Percentiles rank a stretch among this genome's conserved stretches.
Conservation (phyloP, 192 early-diverging fungal species). For the Backusella parvicylindrica region DNA sequence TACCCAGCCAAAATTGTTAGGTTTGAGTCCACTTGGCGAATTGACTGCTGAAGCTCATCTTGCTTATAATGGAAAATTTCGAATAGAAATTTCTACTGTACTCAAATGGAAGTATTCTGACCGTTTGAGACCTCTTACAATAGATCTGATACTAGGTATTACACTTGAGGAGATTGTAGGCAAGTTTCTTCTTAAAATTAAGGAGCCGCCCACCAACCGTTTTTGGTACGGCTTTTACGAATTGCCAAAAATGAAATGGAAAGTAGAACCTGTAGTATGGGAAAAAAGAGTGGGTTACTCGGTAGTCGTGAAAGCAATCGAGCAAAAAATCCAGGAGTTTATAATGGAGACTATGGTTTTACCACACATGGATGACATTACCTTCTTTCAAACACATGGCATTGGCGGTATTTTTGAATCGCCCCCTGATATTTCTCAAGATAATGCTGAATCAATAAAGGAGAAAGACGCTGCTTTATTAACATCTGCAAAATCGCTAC, state of each 20-base stretch:
- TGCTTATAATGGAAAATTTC: conserved; percentile 75
- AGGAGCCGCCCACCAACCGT: conserved; percentile 78
- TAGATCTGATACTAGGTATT: conserved; percentile 77
- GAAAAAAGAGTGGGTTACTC: conserved; percentile 78
- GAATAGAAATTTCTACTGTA: conserved; percentile 70
- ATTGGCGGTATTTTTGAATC: conserved; percentile 58
- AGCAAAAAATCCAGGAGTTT: conserved; percentile 79
- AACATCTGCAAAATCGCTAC: conserved; percentile 17
- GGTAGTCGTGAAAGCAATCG: conserved; percentile 77
- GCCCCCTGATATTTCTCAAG: conserved; percentile 10
- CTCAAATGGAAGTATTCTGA: conserved; percentile 36
- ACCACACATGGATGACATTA: conserved; percentile 88
- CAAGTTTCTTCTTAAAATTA: conserved; percentile 75
- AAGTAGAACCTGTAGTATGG: conserved; percentile 77
- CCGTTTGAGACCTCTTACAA: conserved; percentile 53
- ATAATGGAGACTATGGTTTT: conserved; percentile 77
- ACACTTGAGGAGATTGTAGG: conserved; percentile 71
- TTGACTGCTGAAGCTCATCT: conserved; percentile 72
- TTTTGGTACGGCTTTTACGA: conserved; percentile 88
- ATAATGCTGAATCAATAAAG: neutral
- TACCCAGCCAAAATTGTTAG: conserved; percentile 69
- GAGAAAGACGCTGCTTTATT: conserved; percentile 9
- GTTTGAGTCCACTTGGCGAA: conserved; percentile 65
- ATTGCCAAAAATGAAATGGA: conserved; percentile 69
- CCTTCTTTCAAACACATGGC: conserved; percentile 71